Conservation (phyloP, 176 grass and related monocot species). For the Musa acuminata region DNA sequence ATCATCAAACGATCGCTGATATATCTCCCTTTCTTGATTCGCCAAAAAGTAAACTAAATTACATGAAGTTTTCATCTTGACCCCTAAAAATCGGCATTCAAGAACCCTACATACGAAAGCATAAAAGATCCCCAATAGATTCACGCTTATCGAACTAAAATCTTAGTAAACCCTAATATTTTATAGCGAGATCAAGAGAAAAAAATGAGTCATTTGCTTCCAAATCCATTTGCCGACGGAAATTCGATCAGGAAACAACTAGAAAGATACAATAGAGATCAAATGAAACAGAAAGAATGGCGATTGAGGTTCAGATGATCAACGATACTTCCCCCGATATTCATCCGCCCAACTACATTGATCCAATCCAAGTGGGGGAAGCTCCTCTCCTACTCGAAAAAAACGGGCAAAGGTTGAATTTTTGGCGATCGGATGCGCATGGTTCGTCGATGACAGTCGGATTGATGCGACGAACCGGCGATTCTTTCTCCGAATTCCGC, state of each 20-base stretch:
- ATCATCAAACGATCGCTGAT: conserved; percentile 25
- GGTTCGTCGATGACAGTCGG: background rate
- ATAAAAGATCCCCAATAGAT: background rate
- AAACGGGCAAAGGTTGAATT: conserved; percentile 3
- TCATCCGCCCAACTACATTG: background rate
- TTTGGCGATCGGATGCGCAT: background rate
- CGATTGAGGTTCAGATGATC: background rate
- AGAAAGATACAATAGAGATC: background rate
- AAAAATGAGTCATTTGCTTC: background rate
- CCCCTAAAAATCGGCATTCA: background rate
- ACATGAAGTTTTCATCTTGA: background rate
- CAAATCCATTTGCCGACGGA: background rate
- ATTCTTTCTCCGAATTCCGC: background rate
- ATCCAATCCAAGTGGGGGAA: background rate
- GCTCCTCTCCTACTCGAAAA: background rate
- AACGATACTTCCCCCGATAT: background rate
- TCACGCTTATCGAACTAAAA: background rate
- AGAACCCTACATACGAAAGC: background rate
- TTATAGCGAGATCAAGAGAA: background rate
- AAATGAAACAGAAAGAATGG: background rate
- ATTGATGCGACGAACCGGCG: background rate
- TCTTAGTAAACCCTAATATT: conserved; percentile 9
- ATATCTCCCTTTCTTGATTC: conserved; percentile 11
- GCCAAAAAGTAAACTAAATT: background rate
- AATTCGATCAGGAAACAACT: background rate